Base-by-base conservation (phyloP, 441 rosid genomes). In the Viola pubescens region DNA sequence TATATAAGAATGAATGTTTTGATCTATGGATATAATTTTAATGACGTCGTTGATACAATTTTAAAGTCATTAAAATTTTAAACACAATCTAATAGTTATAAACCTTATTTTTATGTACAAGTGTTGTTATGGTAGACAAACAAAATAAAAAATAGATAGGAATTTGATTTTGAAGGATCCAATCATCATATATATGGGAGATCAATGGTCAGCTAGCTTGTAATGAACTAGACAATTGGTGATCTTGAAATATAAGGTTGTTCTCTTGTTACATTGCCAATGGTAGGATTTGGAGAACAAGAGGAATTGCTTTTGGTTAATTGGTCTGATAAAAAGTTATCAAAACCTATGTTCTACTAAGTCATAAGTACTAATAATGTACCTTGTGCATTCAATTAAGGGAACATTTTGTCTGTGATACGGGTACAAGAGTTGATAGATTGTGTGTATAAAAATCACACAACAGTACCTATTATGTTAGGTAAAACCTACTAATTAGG, bases 371-470 rank as follows among this genome's bases (percentile, higher is more conserved):
- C 63, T 70, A 58, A 69, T 67, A 53, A 58, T 61, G 70, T 60
- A 71, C 61, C 60, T 47, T 44, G 11, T 81, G 94, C 75, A 72
- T 79, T 67, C 86, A 73, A 77, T 78, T 57, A 69, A 77, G 89
- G 91, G 78, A 66, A 87, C 97, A 89, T 59, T 62, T 69, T 80
- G 95, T 87, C 86, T 63, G 48, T 10, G 43, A 51, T 63, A 72
- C 66, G 81, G 61, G 61, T 59, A 79, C 86, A 80, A 71, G 45
- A 37, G 48, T 26, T 26, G 39, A 60, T 70, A 56, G 73, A 40
- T 46, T 64, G 69, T 53, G 70, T 66, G 58, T 61, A 67, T 77
- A 70, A 52, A 56, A 73, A 70, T 58, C 60, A 6, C 43, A 55
- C 59, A 52, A 66, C 48, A 63, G 59, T 68, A 63, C 57, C 67